Conservation (phyloP, 331 rosid genomes). For the Dryas integrifolia region DNA sequence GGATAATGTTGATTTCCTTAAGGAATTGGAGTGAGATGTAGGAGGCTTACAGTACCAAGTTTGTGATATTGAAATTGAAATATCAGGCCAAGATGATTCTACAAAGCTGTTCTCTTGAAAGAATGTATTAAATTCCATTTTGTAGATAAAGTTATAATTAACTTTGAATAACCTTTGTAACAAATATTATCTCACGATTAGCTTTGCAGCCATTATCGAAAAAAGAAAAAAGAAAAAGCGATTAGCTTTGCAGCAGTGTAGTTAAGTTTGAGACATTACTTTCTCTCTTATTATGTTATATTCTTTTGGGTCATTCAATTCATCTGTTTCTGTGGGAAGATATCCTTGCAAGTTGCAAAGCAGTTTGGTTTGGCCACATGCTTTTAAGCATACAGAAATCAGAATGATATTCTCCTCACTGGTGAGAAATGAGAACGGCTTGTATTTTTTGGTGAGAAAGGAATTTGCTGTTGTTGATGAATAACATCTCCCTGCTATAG, state of each 20-base stretch:
- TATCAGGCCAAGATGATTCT: slow-evolving; percentile 31
- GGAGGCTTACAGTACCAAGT: slow-evolving; percentile 6
- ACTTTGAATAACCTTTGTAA: slow-evolving; percentile 29
- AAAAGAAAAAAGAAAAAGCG: background rate
- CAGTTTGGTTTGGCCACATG: too few relatives aligned
- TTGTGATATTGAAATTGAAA: slow-evolving; percentile 28
- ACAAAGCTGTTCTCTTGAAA: slow-evolving; percentile 26
- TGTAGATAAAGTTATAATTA: slow-evolving; percentile 49
- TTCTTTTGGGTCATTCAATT: background rate
- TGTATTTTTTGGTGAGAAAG: too few relatives aligned
- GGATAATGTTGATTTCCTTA: slow-evolving; percentile 77
- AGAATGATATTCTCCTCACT: too few relatives aligned
- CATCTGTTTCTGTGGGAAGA: background rate
- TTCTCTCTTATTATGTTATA: background rate
- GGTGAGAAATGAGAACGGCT: too few relatives aligned
- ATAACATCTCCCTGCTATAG: too few relatives aligned
- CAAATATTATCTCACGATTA: slow-evolving; percentile 20
- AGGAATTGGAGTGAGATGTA: slow-evolving; percentile 65
- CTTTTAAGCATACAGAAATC: too few relatives aligned
- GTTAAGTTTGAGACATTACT: background rate
- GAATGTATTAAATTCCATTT: slow-evolving; percentile 42
- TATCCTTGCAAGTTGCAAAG: too few relatives aligned
- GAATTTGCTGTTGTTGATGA: too few relatives aligned
- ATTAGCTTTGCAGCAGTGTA: slow-evolving; percentile 21
- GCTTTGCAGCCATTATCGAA: slow-evolving; percentile 13